Conservation (phyloP, 495 filamentous ascomycete species). For the Aspergillus mulundensis region DNA sequence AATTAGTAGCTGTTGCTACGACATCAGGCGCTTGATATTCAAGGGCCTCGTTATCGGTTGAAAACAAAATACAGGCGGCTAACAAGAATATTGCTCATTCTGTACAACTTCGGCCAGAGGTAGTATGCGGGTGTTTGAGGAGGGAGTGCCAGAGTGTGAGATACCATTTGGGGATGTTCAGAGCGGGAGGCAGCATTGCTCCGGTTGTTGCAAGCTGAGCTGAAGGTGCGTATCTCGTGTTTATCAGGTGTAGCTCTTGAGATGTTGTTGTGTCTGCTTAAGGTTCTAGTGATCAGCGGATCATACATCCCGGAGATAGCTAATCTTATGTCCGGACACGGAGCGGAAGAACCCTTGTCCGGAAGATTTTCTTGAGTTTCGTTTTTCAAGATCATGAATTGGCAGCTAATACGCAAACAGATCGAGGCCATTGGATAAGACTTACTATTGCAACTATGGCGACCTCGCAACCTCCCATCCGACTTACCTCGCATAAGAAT, state of each 20-base stretch:
- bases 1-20: too few relatives aligned
- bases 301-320: conserved; percentile 17
- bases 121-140: too few relatives aligned
- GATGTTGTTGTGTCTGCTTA: not conserved
- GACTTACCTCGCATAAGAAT: conserved; percentile 76
- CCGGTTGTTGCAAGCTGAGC: not conserved
- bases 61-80: too few relatives aligned
- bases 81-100: too few relatives aligned
- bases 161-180: conserved; percentile 87
- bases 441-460: conserved; percentile 32
- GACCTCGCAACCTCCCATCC: conserved; percentile 49
- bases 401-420: not conserved
- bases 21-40: too few relatives aligned
- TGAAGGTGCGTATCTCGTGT: not conserved
- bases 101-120: too few relatives aligned
- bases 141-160: not conserved
- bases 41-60: too few relatives aligned
- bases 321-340: conserved; percentile 4
- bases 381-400: conserved; percentile 24
- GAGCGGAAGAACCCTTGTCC: conserved; percentile 14
- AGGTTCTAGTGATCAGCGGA: not conserved
- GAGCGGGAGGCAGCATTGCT: conserved; percentile 38
- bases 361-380: conserved; percentile 24
- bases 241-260: not conserved
- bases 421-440: conserved; percentile 18